Conservation (phyloP, 2,329 filamentous ascomycete species). For the Neofusicoccum kwambonambiense region DNA sequence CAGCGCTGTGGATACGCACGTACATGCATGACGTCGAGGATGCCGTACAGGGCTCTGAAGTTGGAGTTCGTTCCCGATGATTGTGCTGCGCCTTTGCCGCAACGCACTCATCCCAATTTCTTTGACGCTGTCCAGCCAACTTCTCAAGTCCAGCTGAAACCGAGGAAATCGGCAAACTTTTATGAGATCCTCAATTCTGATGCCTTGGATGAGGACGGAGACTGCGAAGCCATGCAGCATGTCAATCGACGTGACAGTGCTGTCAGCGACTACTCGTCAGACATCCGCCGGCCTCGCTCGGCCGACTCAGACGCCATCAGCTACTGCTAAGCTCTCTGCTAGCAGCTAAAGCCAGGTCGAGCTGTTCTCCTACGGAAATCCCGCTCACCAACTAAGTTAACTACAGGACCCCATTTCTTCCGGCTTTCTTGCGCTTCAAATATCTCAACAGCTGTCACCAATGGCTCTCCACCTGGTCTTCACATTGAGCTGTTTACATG, state of each 20-base stretch:
- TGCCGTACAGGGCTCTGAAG: constrained; percentile 66
- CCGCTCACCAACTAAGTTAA: too few species aligned
- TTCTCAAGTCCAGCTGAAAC: neutral
- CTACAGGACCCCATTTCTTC: too few species aligned
- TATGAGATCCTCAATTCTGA: constrained; percentile 32
- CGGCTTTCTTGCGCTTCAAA: too few species aligned
- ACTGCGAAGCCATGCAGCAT: neutral
- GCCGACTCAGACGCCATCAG: neutral
- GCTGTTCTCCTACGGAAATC: too few species aligned
- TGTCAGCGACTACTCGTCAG: neutral
- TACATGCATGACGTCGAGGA: constrained; percentile 70
- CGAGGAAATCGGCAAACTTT: constrained; percentile 25
- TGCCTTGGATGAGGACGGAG: constrained; percentile 25
- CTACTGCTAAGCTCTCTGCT: neutral
- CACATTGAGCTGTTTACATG: too few species aligned
- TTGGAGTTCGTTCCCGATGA: constrained; percentile 74
- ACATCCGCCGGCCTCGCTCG: neutral
- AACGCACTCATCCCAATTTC: neutral
- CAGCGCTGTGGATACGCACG: constrained; percentile 72
- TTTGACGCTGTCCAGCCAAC: neutral
- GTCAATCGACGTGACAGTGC: neutral
- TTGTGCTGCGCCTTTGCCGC: constrained; percentile 49
- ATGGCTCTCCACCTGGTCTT: too few species aligned
- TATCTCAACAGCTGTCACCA: too few species aligned
- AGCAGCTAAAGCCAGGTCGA: constrained; percentile 21